These are phyloP conservation scores for Cyanidiococcus yangmingshanensis DNA, from an alignment of 23 red algal species.

Conservation along the genomic window DNA sequence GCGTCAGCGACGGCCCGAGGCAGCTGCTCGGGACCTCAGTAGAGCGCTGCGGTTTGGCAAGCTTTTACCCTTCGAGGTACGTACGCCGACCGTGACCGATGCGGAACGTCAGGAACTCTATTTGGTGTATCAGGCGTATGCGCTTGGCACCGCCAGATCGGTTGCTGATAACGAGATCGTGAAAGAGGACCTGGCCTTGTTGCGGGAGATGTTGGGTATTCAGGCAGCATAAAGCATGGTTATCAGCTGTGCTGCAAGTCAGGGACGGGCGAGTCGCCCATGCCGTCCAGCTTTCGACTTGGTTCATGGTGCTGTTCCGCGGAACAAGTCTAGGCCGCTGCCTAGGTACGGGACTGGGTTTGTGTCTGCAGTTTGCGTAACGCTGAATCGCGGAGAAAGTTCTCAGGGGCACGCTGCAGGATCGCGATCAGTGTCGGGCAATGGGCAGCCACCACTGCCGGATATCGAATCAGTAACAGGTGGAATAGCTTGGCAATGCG, in stretches of 20 bases:
- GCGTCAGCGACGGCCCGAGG: constrained; percentile 44
- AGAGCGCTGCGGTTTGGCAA: constrained; percentile 77
- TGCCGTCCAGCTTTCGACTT: too few relatives aligned
- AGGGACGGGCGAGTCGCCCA: too few relatives aligned
- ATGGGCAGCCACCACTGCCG: not conserved
- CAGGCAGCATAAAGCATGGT: not conserved
- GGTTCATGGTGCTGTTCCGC: too few relatives aligned
- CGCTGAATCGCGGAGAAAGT: not conserved
- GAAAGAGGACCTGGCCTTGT: constrained; percentile 12
- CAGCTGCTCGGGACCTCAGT: constrained; percentile 59
- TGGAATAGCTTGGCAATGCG: not conserved
- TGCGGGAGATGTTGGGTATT: constrained; percentile 16
- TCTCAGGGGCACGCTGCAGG: not conserved
- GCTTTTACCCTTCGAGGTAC: constrained; percentile 68
- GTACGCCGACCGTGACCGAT: constrained; percentile 43
- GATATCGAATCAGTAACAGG: not conserved
- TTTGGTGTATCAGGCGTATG: constrained; percentile 82
- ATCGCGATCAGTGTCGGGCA: not conserved
- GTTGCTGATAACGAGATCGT: not conserved
- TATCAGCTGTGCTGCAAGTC: too few relatives aligned
- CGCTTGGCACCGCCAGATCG: constrained; percentile 33
- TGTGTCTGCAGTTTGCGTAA: not conserved
- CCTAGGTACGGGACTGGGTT: not conserved
- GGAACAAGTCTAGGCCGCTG: too few relatives aligned
- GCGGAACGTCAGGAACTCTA: constrained; percentile 75